These are phyloP conservation scores for Diaporthe sp. DNA, from an alignment of 2,329 filamentous ascomycete species.

Conservation along the genomic window DNA sequence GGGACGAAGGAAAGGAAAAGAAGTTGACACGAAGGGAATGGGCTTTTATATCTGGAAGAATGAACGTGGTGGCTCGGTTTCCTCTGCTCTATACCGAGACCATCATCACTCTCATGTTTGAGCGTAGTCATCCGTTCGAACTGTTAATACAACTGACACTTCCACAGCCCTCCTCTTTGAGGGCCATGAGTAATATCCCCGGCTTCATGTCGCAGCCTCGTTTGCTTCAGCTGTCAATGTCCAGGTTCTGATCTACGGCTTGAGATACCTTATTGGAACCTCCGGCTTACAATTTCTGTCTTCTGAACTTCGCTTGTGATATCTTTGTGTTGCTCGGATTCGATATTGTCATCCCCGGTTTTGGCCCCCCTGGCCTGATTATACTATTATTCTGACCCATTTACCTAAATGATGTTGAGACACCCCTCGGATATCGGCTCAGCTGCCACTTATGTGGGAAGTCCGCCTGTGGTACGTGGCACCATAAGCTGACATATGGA, in stretches of 20 bases:
- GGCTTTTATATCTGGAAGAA: background rate
- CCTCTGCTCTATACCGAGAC: too few species aligned
- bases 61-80: background rate
- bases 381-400: background rate
- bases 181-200: background rate
- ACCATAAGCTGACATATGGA: background rate
- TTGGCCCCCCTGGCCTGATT: background rate
- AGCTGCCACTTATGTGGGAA: background rate
- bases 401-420: background rate
- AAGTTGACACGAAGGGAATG: background rate
- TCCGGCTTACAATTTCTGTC: background rate
- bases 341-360: conserved; percentile 1
- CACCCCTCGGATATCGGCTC: background rate
- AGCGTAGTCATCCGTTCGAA: background rate
- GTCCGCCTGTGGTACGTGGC: background rate
- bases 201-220: background rate
- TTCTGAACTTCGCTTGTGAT: background rate
- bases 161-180: background rate
- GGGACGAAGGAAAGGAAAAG: background rate
- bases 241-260: background rate
- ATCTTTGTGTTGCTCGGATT: background rate
- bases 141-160: too few species aligned
- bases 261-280: background rate
- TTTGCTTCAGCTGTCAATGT: background rate
- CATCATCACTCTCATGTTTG: too few species aligned